phyloP scores from a whole-genome alignment of 176 grass and related monocot genomes.

The Dendrocalamus sinicus region DNA sequence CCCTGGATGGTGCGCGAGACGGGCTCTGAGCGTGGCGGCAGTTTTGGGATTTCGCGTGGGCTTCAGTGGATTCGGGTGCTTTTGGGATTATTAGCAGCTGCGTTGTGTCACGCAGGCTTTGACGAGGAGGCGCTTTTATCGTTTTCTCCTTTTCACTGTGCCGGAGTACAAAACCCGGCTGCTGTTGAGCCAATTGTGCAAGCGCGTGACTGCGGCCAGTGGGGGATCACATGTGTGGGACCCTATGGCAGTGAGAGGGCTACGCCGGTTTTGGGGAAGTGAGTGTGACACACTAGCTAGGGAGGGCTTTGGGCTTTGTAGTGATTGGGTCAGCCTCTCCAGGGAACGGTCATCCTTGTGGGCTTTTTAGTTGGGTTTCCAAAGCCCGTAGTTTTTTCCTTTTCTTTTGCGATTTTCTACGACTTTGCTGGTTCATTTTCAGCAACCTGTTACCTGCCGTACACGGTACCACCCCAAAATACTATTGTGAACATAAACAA shows the following conservation, averaged over 20 bases:
- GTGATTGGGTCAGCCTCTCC: neutral
- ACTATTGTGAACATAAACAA: neutral
- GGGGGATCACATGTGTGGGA: neutral
- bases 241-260: neutral
- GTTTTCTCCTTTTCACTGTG: neutral
- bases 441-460: too few species aligned
- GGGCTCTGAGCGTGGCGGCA: neutral
- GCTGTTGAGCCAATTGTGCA: neutral
- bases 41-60: conserved; percentile 33
- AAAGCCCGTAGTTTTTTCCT: too few species aligned
- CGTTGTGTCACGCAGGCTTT: neutral
- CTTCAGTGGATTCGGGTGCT: conserved; percentile 15
- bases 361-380: too few species aligned
- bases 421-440: too few species aligned
- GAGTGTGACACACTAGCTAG: neutral
- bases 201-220: neutral
- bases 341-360: neutral
- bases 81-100: conserved; percentile 1
- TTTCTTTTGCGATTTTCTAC: too few species aligned
- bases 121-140: neutral
- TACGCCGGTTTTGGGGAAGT: neutral
- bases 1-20: neutral
- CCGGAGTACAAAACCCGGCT: neutral
- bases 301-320: neutral
- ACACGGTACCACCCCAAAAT: too few species aligned